phyloP scores from a whole-genome alignment of 2,329 filamentous ascomycete genomes.

The Calcarisporium arbuscula region DNA sequence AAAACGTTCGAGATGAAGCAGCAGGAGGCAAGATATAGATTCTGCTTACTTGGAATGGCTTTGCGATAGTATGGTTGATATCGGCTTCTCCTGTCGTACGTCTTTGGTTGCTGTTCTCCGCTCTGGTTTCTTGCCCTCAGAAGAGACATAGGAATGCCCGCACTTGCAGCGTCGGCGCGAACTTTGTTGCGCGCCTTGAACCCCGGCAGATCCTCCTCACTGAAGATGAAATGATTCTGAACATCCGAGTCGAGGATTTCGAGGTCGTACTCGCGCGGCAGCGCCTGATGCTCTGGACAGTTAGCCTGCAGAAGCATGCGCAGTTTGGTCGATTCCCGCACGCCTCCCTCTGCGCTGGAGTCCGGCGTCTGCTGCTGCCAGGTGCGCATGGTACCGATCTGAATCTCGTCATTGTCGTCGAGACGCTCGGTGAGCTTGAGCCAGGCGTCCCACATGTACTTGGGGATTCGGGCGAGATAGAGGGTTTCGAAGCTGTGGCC shows the following conservation, averaged over 20 bases:
- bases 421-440: slow-evolving; percentile 45
- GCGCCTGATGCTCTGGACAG: slow-evolving; percentile 59
- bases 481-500: slow-evolving; percentile 37
- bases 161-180: slow-evolving; percentile 49
- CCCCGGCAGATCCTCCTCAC: slow-evolving; percentile 77
- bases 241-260: slow-evolving; percentile 59
- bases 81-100: slow-evolving; percentile 37
- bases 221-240: slow-evolving; percentile 85
- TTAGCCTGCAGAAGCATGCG: slow-evolving; percentile 62
- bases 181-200: slow-evolving; percentile 42
- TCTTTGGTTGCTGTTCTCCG: slow-evolving; percentile 35
- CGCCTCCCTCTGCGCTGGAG: slow-evolving; percentile 38
- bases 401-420: slow-evolving; percentile 74
- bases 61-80: slow-evolving; percentile 59
- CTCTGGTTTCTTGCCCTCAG: slow-evolving; percentile 25
- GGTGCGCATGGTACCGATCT: slow-evolving; percentile 67
- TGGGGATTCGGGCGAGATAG: slow-evolving; percentile 74
- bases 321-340: slow-evolving; percentile 28
- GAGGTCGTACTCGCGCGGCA: slow-evolving; percentile 87
- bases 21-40: background rate
- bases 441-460: slow-evolving; percentile 78
- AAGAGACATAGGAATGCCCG: slow-evolving; percentile 53
- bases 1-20: background rate
- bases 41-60: slow-evolving; percentile 64
- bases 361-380: slow-evolving; percentile 50